These are phyloP conservation scores for Lumnitzera littorea DNA, from an alignment of 345 rosid species.

Conservation along the genomic window DNA sequence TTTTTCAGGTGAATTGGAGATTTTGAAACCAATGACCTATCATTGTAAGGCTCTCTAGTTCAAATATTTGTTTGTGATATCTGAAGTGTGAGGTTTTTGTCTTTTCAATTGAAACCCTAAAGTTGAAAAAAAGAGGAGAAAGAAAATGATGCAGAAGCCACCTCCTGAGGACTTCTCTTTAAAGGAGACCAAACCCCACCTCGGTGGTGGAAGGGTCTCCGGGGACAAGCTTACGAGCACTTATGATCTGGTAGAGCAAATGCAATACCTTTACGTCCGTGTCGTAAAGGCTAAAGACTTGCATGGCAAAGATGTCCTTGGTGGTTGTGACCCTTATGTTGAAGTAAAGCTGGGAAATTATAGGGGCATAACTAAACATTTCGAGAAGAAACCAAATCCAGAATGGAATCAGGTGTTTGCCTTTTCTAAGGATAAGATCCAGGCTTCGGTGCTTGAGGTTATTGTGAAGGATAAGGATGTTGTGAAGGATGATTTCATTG, in stretches of 20 bases:
- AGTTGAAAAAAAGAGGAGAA: too few relatives aligned
- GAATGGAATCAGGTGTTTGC: conserved; percentile 40
- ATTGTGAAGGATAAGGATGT: conserved; percentile 18
- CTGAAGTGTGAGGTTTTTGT: too few relatives aligned
- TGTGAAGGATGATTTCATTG: conserved; percentile 19
- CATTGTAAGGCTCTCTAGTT: too few relatives aligned
- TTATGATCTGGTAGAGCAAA: conserved; percentile 33
- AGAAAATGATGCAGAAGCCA: conserved; percentile 12
- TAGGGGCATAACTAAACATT: conserved; percentile 17
- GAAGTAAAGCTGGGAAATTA: conserved; percentile 28
- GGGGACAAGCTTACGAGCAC: conserved; percentile 24
- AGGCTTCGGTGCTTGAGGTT: conserved; percentile 23
- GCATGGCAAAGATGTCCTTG: conserved; percentile 12
- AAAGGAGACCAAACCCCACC: conserved; percentile 25
- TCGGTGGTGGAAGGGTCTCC: conserved; percentile 19
- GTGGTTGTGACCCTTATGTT: conserved; percentile 22
- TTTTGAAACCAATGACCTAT: neutral
- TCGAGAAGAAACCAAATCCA: conserved; percentile 20
- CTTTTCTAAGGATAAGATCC: conserved; percentile 31
- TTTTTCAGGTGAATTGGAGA: neutral
- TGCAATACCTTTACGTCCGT: conserved; percentile 28
- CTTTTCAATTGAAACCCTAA: too few relatives aligned
- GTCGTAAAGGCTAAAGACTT: conserved; percentile 23
- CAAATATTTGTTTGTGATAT: too few relatives aligned
- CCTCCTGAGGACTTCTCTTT: conserved; percentile 25